Evolutionary conservation across 2,329 filamentous ascomycete species (phyloP).

Genomic region (Leptographium flavum): DNA sequence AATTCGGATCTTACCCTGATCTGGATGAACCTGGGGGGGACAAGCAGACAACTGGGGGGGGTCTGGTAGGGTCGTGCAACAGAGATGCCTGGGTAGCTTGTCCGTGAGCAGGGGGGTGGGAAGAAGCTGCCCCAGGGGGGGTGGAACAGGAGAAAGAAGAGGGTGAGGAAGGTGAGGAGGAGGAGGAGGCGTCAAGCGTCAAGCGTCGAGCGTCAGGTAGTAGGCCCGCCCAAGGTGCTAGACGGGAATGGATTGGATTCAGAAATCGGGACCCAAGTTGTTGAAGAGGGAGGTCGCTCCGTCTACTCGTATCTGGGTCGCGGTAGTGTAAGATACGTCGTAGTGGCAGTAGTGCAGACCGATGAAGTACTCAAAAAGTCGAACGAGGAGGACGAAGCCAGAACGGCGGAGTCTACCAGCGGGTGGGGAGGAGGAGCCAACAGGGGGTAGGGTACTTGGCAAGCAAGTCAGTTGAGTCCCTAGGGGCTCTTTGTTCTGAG

Average conservation of each 20-base stretch:
- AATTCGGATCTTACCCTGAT: conserved; percentile 3
- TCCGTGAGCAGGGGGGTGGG: neutral
- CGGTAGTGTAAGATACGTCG: too few species aligned
- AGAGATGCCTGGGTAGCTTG: neutral
- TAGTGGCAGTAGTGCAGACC: too few species aligned
- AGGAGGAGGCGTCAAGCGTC: neutral
- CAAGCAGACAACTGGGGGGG: neutral
- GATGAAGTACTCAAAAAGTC: too few species aligned
- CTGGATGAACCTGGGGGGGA: neutral
- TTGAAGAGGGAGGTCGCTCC: neutral
- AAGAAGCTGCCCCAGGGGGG: neutral
- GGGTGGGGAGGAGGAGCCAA: too few species aligned
- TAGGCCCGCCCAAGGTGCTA: neutral
- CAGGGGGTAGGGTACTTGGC: too few species aligned
- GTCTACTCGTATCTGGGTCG: too few species aligned
- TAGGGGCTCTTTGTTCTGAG: too few species aligned
- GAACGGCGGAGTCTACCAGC: too few species aligned
- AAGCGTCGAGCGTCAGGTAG: neutral
- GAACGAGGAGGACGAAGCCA: too few species aligned
- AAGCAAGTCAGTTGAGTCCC: too few species aligned
- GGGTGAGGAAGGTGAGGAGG: neutral
- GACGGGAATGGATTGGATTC: neutral
- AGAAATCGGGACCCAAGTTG: neutral
- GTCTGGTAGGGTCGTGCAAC: neutral
- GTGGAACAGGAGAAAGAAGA: neutral